Evolutionary conservation across 768 basidiomycete species (phyloP), one percentile per base, ranked within the genome.

Genomic region (Termitomyces sp.): DNA sequence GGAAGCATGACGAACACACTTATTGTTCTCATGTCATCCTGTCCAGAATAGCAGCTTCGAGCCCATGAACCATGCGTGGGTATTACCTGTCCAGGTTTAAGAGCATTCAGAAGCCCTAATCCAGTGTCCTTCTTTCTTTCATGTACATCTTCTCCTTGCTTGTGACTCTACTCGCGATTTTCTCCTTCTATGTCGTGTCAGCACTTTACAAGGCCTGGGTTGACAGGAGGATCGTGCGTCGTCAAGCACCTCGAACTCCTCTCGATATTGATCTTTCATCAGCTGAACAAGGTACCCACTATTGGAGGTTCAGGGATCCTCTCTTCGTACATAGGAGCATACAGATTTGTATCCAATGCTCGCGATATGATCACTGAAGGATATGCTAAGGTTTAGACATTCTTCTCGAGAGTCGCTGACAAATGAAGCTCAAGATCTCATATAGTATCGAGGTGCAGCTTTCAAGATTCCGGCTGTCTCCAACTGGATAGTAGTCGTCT

Each of bases 381-480:
- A 5, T 70, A 70, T 53, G 37, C 65, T 26, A 65, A 70, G 57
- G 71, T 70, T 55, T 12, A 37, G 11, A 28, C 15, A 35, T 10
- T 6, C n/a, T 7, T 6, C n/a, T 7, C 9, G 3, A 5, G 22
- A 5, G 7, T 28, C 26, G 2, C 19, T 41, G 8, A 48, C 21
- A 8, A 24, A 6, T 44, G 4, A 12, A 2, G 15, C 7, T 44
- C 14, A 51, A 22, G 2, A 15, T 26, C 44, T 45, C 8, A 14
- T 14, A 12, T 37, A 56, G 58, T 64, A 68, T 46, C 46, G 47
- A 22, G 60, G 62, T 24, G 24, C 50, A 14, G 54, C 61, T 0
- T 82, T 79, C 66, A 75, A 71, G 60, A 67, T 81, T 5, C 68
- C 78, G 0, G 64, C 66, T 55, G 9, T 5, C 30, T 30, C 75